Evolutionary conservation across 352 stramenopile genomes (phyloP).

Genomic region (Globisporangium irregulare): DNA sequence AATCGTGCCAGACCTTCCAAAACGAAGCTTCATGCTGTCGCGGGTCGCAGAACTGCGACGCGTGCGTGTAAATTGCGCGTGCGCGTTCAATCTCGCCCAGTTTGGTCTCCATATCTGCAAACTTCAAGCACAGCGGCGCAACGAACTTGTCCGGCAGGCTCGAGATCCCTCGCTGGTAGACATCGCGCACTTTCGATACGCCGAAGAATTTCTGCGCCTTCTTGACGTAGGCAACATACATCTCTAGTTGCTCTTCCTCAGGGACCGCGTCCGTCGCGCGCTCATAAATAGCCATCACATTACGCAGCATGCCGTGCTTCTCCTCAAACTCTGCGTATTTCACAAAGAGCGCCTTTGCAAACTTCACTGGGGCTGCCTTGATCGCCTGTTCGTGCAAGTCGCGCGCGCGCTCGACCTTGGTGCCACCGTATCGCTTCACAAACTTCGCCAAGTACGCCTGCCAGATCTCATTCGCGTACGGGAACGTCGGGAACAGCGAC

Average conservation of each 20-base stretch:
- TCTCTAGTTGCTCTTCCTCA: slow-evolving; percentile 88
- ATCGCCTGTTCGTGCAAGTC: slow-evolving; percentile 97
- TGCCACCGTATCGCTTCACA: slow-evolving; percentile 92
- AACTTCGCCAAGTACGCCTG: slow-evolving; percentile 95
- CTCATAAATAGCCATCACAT: slow-evolving; percentile 96
- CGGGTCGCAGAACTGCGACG: slow-evolving; percentile 97
- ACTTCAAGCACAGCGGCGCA: slow-evolving; percentile 93
- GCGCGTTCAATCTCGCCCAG: slow-evolving; percentile 97
- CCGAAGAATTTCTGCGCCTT: slow-evolving; percentile 96
- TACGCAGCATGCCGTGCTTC: slow-evolving; percentile 93
- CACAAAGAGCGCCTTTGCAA: slow-evolving; percentile 78
- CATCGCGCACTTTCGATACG: slow-evolving; percentile 93
- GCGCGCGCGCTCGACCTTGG: slow-evolving; percentile 95
- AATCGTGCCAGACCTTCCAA: slow-evolving; percentile 96
- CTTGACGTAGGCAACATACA: slow-evolving; percentile 94
- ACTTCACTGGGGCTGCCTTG: slow-evolving; percentile 77
- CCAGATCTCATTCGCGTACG: slow-evolving; percentile 96
- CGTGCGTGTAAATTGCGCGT: slow-evolving; percentile 93
- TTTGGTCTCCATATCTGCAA: slow-evolving; percentile 95
- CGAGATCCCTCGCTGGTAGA: slow-evolving; percentile 96
- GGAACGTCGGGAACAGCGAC: slow-evolving; percentile 88
- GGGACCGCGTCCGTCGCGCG: slow-evolving; percentile 87
- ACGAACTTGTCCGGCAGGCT: slow-evolving; percentile 92
- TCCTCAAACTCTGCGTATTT: slow-evolving; percentile 97
- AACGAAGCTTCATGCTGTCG: slow-evolving; percentile 91